Evolutionary conservation across 768 basidiomycete species (phyloP).

Genomic region (Tricholomella constricta): DNA sequence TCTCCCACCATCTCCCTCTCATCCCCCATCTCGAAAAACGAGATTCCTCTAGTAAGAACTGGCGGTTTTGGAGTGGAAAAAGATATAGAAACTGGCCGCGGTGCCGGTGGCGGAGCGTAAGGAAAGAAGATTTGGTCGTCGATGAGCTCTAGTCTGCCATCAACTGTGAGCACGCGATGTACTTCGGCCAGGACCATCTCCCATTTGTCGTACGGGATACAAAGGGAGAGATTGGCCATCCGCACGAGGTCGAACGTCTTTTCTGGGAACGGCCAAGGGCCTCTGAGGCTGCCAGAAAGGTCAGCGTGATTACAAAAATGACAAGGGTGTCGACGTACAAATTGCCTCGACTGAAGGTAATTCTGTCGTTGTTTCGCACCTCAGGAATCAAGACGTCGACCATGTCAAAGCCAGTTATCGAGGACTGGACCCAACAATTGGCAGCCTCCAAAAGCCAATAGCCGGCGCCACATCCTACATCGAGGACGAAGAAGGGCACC

Average conservation of each 20-base stretch:
- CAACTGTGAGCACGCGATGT: conserved; percentile 57
- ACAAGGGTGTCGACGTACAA: conserved; percentile 53
- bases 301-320: neutral
- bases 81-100: conserved; percentile 19
- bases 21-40: conserved; percentile 22
- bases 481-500: conserved; percentile 60
- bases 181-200: conserved; percentile 58
- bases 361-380: conserved; percentile 39
- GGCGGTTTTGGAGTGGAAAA: conserved; percentile 27
- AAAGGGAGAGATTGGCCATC: conserved; percentile 67
- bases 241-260: conserved; percentile 71
- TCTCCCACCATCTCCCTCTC: conserved; percentile 25
- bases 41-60: conserved; percentile 20
- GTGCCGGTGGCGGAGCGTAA: conserved; percentile 35
- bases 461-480: conserved; percentile 77
- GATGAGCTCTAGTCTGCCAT: conserved; percentile 71
- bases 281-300: conserved; percentile 44
- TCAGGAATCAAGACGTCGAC: conserved; percentile 47
- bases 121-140: conserved; percentile 74
- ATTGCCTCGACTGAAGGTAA: conserved; percentile 61
- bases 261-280: conserved; percentile 61
- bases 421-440: conserved; percentile 57
- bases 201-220: conserved; percentile 66
- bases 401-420: conserved; percentile 68
- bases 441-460: conserved; percentile 69